A percentile compares a stretch with the other conserved stretches of the same genome.
These are phyloP conservation scores for Solanum lycopersicoides DNA, from an alignment of 257 asterid genomes.

Conservation along the genomic window DNA sequence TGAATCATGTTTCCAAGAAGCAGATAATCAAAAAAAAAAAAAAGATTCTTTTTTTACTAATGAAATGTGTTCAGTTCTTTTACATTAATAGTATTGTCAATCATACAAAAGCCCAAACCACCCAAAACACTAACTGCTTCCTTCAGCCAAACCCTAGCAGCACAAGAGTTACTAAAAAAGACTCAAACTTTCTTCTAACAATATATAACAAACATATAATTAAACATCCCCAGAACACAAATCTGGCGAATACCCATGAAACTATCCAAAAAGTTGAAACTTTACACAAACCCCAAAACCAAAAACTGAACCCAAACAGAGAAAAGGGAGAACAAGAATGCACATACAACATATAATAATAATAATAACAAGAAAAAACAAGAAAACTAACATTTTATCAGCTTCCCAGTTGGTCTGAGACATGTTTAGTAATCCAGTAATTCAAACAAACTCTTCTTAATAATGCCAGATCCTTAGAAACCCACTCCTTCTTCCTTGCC, in stretches of 20 bases:
- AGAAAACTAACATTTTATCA: constrained; percentile 71
- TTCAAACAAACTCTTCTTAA: constrained; percentile 7
- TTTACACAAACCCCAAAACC: background rate
- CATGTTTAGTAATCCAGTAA: constrained; percentile 32
- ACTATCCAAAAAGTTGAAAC: background rate
- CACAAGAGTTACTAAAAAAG: background rate
- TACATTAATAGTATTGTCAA: background rate
- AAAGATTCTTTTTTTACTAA: background rate
- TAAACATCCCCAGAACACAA: constrained; percentile 10
- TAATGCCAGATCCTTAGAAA: constrained; percentile 32
- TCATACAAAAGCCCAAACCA: background rate
- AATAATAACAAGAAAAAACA: background rate
- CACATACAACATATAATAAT: background rate
- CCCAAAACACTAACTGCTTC: background rate
- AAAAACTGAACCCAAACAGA: background rate
- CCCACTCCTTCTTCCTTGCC: constrained; percentile 14
- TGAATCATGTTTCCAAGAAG: background rate
- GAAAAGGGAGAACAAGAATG: background rate
- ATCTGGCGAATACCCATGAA: constrained; percentile 13
- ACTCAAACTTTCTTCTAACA: background rate
- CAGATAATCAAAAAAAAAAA: background rate
- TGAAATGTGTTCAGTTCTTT: background rate
- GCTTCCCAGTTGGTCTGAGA: constrained; percentile 99
- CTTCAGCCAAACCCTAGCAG: background rate
- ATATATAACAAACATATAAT: background rate